Conservation (phyloP, 1,139 yeast genomes). For the Geotrichum fermentans region DNA sequence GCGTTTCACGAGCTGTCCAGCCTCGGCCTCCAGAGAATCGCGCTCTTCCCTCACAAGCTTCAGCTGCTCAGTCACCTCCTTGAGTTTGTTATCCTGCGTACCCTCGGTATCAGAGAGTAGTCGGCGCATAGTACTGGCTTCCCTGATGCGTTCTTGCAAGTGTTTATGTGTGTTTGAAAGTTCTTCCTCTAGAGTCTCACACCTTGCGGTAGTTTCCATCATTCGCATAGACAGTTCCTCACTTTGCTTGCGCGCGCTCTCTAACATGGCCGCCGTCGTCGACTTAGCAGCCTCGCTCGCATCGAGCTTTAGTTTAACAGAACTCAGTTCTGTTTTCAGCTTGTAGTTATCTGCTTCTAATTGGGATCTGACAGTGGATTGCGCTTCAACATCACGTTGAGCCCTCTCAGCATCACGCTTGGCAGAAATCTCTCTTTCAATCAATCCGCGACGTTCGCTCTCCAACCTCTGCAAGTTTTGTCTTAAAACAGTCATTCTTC, state of each 20-base stretch:
- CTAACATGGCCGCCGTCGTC: conserved; percentile 35
- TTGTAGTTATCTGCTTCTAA: conserved; percentile 32
- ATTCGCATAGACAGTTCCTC: conserved; percentile 71
- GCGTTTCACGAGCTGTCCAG: conserved; percentile 47
- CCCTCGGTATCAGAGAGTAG: conserved; percentile 65
- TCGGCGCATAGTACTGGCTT: conserved; percentile 66
- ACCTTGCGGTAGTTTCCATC: conserved; percentile 56
- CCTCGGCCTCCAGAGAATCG: conserved; percentile 51
- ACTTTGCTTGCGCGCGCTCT: conserved; percentile 60
- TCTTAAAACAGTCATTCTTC: conserved; percentile 26
- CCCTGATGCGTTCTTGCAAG: conserved; percentile 76
- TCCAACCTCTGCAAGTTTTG: conserved; percentile 31
- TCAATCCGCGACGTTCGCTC: conserved; percentile 26
- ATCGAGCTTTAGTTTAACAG: conserved; percentile 49
- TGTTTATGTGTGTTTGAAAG: conserved; percentile 63
- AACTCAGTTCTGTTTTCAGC: conserved; percentile 42
- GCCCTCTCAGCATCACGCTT: conserved; percentile 30
- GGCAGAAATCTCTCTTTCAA: conserved; percentile 18
- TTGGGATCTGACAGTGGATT: conserved; percentile 17
- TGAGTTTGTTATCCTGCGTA: conserved; percentile 46
- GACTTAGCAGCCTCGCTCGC: conserved; percentile 13
- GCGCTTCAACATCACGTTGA: conserved; percentile 25
- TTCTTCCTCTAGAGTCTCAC: conserved; percentile 75
- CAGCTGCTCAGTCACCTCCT: conserved; percentile 45
- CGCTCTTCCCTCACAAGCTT: conserved; percentile 52